Base-by-base conservation (phyloP, 2,329 filamentous ascomycete genomes). In the Nannizzia gypsea region DNA sequence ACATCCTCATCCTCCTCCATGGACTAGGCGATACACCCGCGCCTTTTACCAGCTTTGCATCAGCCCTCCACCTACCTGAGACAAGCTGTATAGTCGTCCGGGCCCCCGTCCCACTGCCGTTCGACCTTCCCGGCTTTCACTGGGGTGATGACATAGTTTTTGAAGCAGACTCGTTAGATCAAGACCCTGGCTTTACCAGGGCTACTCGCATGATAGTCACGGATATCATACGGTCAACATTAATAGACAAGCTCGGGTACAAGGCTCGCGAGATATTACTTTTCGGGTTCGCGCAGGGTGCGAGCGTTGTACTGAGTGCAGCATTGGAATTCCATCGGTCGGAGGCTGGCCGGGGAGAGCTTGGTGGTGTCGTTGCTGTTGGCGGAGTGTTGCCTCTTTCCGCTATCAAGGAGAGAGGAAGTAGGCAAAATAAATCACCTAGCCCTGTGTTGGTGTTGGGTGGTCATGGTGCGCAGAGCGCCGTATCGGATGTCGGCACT, bases 1-100 rank as follows among this genome's bases (percentile, higher is more conserved):
- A 91, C 66, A 79, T 95, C 65, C 83, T 95, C 63, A 75, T 95
- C 68, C 81, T 95, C 57, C 83, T 95, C 61, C 90, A 95, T 72
- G 90, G 90, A 64, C 81, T 95, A 11, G 90, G 90, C 63, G 90
- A 95, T 74, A 83, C 81, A 36, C 81, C 89, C 62, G 68, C 71
- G 2, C 79, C 87, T 38, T 95, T 93, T 71, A 80, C 82, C 62
- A 74, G 75, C 50, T 87, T 95, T 63, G 88, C 85, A 20, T 77
- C 78, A 60, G 83, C 83, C 65, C 74, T 95, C 62, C 78, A 81
- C 62, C 82, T 95, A 2, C 89, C 90, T 0, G 88, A 90, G 67
- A 90, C 90, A 58, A 81, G 85, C 60, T 84, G 84, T 67, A 81
- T 96, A 59, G 82, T 88, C 5, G 77, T 95, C 46, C 87, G 87